Conservation (phyloP, 2,329 filamentous ascomycete genomes). For the Hortaea sp. region DNA sequence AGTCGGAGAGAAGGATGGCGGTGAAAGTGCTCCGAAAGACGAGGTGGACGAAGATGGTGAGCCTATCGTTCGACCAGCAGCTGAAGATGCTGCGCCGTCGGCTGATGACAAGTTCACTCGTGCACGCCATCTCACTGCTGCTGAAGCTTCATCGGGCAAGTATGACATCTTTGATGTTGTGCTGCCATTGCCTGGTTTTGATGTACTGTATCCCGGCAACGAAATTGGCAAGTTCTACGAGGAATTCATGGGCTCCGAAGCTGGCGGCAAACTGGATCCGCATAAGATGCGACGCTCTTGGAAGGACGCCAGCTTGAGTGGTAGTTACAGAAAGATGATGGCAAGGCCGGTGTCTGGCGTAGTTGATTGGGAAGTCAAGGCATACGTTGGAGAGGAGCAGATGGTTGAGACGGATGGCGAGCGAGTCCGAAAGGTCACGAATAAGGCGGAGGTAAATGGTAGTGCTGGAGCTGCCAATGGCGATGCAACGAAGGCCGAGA, state of each 20-base stretch:
- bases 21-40: slow-evolving; percentile 23
- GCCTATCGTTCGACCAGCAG: slow-evolving; percentile 50
- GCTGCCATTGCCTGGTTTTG: slow-evolving; percentile 83
- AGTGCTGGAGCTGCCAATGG: slow-evolving; percentile 7
- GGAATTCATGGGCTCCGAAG: slow-evolving; percentile 71
- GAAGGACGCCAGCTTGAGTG: slow-evolving; percentile 79
- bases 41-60: slow-evolving; percentile 53
- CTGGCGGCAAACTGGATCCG: slow-evolving; percentile 71
- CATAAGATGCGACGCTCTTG: slow-evolving; percentile 76
- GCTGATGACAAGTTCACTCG: slow-evolving; percentile 52
- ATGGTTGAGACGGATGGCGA: slow-evolving; percentile 84
- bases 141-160: slow-evolving; percentile 66
- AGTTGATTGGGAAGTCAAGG: slow-evolving; percentile 58
- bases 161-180: slow-evolving; percentile 84
- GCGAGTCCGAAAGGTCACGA: slow-evolving; percentile 33
- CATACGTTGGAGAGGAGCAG: slow-evolving; percentile 66
- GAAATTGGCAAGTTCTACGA: slow-evolving; percentile 74
- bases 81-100: slow-evolving; percentile 45
- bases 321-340: slow-evolving; percentile 78
- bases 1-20: slow-evolving; percentile 45
- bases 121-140: slow-evolving; percentile 62
- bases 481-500: slow-evolving; percentile 8
- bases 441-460: slow-evolving; percentile 12
- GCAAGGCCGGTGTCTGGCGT: slow-evolving; percentile 52
- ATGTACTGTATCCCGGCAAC: slow-evolving; percentile 78